Percentiles rank a stretch among this genome's conserved stretches.
Evolutionary conservation across 164 flowering plant genomes (phyloP).

Genomic region (Vitis rotundifolia): DNA sequence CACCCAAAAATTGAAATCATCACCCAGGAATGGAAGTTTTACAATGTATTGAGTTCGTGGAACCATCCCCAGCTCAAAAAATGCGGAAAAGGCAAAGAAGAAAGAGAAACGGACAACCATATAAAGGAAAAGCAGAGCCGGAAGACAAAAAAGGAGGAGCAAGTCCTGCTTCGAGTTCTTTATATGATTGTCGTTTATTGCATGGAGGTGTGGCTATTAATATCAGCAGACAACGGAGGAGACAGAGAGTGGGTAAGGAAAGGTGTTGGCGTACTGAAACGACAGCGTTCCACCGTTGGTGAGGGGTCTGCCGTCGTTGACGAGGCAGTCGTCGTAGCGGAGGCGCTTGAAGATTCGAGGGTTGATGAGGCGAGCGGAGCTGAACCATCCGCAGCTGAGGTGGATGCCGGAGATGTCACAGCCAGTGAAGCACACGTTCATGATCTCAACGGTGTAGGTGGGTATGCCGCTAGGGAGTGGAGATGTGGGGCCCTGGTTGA

Average conservation of each 20-base stretch:
- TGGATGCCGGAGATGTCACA: slow-evolving; percentile 70
- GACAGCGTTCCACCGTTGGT: slow-evolving; percentile 46
- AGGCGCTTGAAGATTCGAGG: slow-evolving; percentile 71
- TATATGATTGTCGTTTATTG: too few species aligned
- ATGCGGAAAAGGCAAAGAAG: too few species aligned
- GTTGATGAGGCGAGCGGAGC: slow-evolving; percentile 68
- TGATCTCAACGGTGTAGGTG: slow-evolving; percentile 70
- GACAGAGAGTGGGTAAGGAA: slow-evolving; percentile 60
- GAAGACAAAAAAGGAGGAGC: too few species aligned
- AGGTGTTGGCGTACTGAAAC: slow-evolving; percentile 76
- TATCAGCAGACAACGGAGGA: slow-evolving; percentile 45
- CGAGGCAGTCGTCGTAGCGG: slow-evolving; percentile 68
- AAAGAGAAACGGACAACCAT: too few species aligned
- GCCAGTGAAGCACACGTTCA: slow-evolving; percentile 58
- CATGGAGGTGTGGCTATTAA: too few species aligned
- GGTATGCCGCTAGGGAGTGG: slow-evolving; percentile 79
- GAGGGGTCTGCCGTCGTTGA: slow-evolving; percentile 59
- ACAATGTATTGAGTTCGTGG: too few species aligned
- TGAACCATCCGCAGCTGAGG: slow-evolving; percentile 83
- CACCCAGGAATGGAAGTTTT: too few species aligned
- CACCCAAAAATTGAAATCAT: too few species aligned
- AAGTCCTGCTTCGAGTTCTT: too few species aligned
- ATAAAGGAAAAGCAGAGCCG: too few species aligned
- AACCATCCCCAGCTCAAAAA: too few species aligned
- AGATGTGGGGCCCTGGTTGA: slow-evolving; percentile 55